Conservation (phyloP, 306 rosid genomes). For the Vicia faba region DNA sequence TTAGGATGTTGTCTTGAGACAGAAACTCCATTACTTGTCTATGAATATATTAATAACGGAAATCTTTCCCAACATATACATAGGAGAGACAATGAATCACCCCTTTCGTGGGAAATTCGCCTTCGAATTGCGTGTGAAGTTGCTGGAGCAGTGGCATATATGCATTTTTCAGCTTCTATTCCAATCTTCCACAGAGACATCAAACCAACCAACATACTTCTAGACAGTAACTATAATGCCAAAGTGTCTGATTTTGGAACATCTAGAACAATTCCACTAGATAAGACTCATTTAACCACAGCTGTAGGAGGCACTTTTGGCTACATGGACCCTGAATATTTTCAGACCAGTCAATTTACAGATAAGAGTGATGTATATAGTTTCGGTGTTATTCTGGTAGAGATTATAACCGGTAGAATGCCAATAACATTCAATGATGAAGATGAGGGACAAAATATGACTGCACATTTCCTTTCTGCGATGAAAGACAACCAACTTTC, state of each 20-base stretch:
- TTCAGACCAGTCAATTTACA: conserved; percentile 55
- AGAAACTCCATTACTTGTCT: conserved; percentile 57
- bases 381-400: conserved; percentile 62
- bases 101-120: conserved; percentile 53
- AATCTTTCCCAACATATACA: conserved; percentile 52
- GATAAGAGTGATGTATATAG: conserved; percentile 58
- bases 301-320: conserved; percentile 67
- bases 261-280: conserved; percentile 54
- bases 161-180: conserved; percentile 62
- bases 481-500: conserved; percentile 39
- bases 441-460: conserved; percentile 45
- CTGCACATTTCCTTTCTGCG: conserved; percentile 46
- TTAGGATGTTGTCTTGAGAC: conserved; percentile 64
- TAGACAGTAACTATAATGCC: conserved; percentile 46
- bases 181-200: conserved; percentile 67
- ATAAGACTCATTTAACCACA: conserved; percentile 65
- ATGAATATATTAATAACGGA: conserved; percentile 61
- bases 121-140: conserved; percentile 59
- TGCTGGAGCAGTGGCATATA: conserved; percentile 64
- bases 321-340: conserved; percentile 70
- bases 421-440: conserved; percentile 42
- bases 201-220: conserved; percentile 59
- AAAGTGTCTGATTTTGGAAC: conserved; percentile 60
- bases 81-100: conserved; percentile 25
- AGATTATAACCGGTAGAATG: conserved; percentile 51